phyloP scores from a whole-genome alignment of 192 early-diverging fungal species.

The Funneliformis mosseae region DNA sequence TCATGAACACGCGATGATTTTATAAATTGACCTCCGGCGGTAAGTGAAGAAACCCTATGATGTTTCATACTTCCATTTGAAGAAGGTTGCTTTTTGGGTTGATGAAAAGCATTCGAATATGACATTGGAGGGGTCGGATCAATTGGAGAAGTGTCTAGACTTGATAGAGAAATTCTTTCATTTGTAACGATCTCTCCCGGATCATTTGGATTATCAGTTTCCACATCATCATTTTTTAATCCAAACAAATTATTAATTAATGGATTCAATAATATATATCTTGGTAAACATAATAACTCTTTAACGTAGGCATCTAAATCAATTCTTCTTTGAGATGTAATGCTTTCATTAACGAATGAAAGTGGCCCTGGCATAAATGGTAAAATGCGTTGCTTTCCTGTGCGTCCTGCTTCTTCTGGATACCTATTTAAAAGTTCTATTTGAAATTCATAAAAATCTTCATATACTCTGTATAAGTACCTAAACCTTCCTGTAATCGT shows the following conservation, averaged over 20 bases:
- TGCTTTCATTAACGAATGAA: constrained; percentile 62
- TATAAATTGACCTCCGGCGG: constrained; percentile 36
- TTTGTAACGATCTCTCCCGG: not conserved
- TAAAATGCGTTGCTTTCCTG: constrained; percentile 55
- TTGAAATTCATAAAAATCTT: constrained; percentile 81
- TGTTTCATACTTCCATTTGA: constrained; percentile 18
- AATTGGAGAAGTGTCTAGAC: constrained; percentile 29
- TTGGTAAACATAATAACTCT: constrained; percentile 60
- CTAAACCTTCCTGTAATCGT: constrained; percentile 57
- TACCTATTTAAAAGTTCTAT: constrained; percentile 67
- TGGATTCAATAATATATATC: constrained; percentile 53
- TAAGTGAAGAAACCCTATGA: constrained; percentile 34
- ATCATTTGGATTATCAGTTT: constrained; percentile 47
- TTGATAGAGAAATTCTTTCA: not conserved
- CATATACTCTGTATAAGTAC: constrained; percentile 71
- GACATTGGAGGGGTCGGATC: constrained; percentile 35
- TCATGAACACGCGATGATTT: constrained; percentile 40
- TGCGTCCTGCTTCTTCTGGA: constrained; percentile 64
- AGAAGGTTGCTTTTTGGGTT: not conserved
- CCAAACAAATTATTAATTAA: constrained; percentile 58
- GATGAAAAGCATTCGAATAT: constrained; percentile 4
- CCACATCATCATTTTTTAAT: constrained; percentile 57
- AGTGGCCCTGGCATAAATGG: constrained; percentile 70
- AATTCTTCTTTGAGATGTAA: constrained; percentile 63
- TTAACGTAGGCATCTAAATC: constrained; percentile 73